These are phyloP conservation scores for Pseudogymnoascus sp. DNA, from an alignment of 2,329 filamentous ascomycete genomes.

Conservation along the genomic window DNA sequence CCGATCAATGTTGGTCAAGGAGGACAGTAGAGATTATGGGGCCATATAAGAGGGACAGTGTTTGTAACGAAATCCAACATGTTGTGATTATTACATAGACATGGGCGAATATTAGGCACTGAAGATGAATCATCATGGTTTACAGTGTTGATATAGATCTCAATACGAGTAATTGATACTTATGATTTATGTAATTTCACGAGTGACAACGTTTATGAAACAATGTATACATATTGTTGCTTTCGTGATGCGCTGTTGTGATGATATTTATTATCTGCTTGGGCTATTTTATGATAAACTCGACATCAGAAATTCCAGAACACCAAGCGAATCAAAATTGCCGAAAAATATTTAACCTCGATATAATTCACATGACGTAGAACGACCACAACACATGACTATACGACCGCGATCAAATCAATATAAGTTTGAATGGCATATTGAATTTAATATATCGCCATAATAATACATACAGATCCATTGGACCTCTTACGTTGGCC, in stretches of 20 bases:
- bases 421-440: not conserved
- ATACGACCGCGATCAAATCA: not conserved
- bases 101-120: not conserved
- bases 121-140: not conserved
- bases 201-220: not conserved
- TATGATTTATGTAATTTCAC: not conserved
- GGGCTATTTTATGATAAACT: not conserved
- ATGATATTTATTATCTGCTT: not conserved
- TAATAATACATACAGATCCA: not conserved
- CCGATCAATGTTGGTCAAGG: constrained; percentile 22
- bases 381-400: constrained; percentile 8
- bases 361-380: constrained; percentile 10
- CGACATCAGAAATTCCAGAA: not conserved
- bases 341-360: constrained; percentile 3
- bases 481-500: not conserved
- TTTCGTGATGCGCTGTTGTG: not conserved
- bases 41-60: not conserved
- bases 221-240: not conserved
- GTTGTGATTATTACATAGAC: not conserved
- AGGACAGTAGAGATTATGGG: constrained; percentile 12
- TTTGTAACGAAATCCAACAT: not conserved
- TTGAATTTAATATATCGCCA: not conserved
- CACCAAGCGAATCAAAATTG: constrained; percentile 5
- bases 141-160: constrained; percentile 3
- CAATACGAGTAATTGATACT: not conserved